phyloP scores from a whole-genome alignment of 495 filamentous ascomycete species.

The Penicillium steckii region DNA sequence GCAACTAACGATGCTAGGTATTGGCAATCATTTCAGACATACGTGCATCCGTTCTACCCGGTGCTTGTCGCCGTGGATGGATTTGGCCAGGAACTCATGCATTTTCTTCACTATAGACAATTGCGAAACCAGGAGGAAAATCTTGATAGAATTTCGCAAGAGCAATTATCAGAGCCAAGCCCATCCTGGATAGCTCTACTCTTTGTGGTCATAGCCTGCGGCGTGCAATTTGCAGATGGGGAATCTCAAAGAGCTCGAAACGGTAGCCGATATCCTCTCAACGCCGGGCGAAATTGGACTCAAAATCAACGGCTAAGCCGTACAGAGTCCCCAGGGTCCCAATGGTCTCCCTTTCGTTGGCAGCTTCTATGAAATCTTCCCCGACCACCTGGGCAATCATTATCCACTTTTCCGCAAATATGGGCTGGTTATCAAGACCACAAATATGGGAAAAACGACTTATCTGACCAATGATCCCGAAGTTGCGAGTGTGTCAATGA shows the following conservation, averaged over 20 bases:
- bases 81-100: constrained; percentile 18
- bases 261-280: no score
- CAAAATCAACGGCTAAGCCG: constrained; percentile 40
- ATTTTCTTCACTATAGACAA: constrained; percentile 26
- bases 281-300: no score
- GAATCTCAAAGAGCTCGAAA: no score
- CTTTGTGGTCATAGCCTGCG: not conserved
- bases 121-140: not conserved
- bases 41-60: constrained; percentile 23
- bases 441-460: constrained; percentile 45
- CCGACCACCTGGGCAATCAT: constrained; percentile 58
- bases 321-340: constrained; percentile 45
- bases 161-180: not conserved
- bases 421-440: constrained; percentile 54
- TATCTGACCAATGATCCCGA: constrained; percentile 51
- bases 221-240: not conserved
- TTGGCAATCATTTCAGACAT: constrained; percentile 24
- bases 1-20: constrained; percentile 13
- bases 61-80: constrained; percentile 15
- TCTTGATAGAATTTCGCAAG: not conserved
- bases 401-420: constrained; percentile 52
- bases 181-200: not conserved
- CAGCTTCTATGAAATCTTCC: constrained; percentile 53
- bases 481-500: constrained; percentile 34
- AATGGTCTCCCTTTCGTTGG: constrained; percentile 48